A percentile compares a stretch with the other conserved stretches of the same genome.
Evolutionary conservation across 1,284 basidiomycete genomes (phyloP).

Genomic region (Ustilago shanxiensis): DNA sequence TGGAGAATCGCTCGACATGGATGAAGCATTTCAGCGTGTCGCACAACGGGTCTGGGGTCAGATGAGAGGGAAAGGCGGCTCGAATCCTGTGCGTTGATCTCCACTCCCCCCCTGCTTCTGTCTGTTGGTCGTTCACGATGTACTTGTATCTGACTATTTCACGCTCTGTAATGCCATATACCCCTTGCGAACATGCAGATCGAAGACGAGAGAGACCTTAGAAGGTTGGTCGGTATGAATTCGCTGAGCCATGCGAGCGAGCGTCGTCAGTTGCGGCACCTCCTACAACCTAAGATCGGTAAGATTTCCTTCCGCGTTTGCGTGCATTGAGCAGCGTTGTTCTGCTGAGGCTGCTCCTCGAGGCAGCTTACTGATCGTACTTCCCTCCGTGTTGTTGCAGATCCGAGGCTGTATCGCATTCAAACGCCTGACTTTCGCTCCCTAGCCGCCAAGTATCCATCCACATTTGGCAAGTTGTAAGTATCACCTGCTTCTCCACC

Average conservation of each 20-base stretch:
- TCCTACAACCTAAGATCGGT: slow-evolving; percentile 17
- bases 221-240: neutral
- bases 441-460: slow-evolving; percentile 27
- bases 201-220: neutral
- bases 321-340: too few species aligned
- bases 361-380: too few species aligned
- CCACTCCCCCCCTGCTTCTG: neutral
- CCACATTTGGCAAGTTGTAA: slow-evolving; percentile 29
- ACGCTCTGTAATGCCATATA: slow-evolving; percentile 12
- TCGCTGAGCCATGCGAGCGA: slow-evolving; percentile 1
- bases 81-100: slow-evolving; percentile 27
- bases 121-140: neutral
- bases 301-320: neutral
- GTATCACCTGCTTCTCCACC: neutral
- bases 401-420: slow-evolving; percentile 26
- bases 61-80: neutral
- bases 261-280: neutral
- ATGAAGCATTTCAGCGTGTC: slow-evolving; percentile 36
- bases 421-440: slow-evolving; percentile 28
- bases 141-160: slow-evolving; percentile 6
- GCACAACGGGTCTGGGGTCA: slow-evolving; percentile 31
- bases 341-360: too few species aligned
- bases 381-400: too few species aligned
- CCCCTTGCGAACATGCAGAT: slow-evolving; percentile 2
- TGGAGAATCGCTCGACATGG: slow-evolving; percentile 46